Percentiles rank a stretch among this genome's conserved stretches.
Evolutionary conservation across 2,329 filamentous ascomycete species (phyloP).

Genomic region (Lasiodiplodia citricola): DNA sequence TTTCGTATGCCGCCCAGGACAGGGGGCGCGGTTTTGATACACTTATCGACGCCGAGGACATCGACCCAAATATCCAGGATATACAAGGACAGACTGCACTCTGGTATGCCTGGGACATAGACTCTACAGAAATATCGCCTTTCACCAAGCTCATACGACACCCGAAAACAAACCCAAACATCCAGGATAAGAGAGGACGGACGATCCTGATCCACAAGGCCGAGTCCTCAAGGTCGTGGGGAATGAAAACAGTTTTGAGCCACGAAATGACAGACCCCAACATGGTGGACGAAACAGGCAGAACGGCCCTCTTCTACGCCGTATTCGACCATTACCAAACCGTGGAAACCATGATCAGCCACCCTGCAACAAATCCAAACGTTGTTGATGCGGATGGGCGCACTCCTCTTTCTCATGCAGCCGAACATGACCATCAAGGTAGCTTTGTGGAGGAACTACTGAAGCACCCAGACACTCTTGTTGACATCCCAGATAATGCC

Average conservation of each 20-base stretch:
- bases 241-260: background rate
- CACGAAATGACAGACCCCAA: background rate
- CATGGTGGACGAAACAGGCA: background rate
- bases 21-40: no score
- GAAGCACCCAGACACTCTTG: no score
- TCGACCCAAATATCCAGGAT: background rate
- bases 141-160: background rate
- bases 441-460: background rate
- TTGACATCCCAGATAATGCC: background rate
- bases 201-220: background rate
- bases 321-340: background rate
- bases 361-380: background rate
- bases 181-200: background rate
- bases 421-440: background rate
- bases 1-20: background rate
- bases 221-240: background rate
- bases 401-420: background rate
- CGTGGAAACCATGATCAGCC: background rate
- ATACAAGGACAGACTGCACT: background rate
- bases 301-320: background rate
- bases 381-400: background rate
- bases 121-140: background rate
- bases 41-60: background rate
- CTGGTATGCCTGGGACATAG: background rate
- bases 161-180: background rate